Evolutionary conservation across 176 grass and related monocot species (phyloP), one percentile per base, ranked within the genome.

Genomic region (Cenchrus americanus): DNA sequence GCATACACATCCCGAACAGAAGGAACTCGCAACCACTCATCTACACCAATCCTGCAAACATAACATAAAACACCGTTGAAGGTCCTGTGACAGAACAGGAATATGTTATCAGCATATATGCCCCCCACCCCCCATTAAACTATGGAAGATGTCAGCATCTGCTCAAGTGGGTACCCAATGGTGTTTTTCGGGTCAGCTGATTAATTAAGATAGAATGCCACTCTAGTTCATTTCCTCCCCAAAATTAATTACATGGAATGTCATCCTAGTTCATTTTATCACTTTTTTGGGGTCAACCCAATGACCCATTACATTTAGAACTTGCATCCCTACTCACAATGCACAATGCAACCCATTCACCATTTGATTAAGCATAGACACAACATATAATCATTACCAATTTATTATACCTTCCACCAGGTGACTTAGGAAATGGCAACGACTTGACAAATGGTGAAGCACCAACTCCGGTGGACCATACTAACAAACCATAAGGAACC

Each of bases 391-490:
- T 62, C 78, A 80, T 77, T 77, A 43, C 54, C 71, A 59, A 82
- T 57, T 53, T 75, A 58, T 86, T 82, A 68, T 94, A 98, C 96
- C 96, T 95, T 92, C 96, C 96, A 66, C 89, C 89, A 5, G 89
- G 85, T 66, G 96, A 95, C 80, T 98, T 94, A 1, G 96, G 93
- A 83, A 96, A 90, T 69, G 84, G 69, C 87, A 94, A 90, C 0
- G 91, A 95, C 69, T 83, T 85, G 43, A 95, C 84, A 3, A 98
- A 94, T 37, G 73, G 73, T 30, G 96, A 98, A 85, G 96, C 87
- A 50, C 96, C 96, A 82, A 98, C 96, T 62, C 93, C 96, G 17
- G 96, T 98, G 77, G 96, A 98, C 93, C 96, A 98, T 27, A 95
- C 96, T 62, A 98, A 91, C 69, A 98, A 92, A 58, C 96, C 96